Evolutionary conservation across 164 flowering plant species (phyloP).

Genomic region (Vitis rupestris): DNA sequence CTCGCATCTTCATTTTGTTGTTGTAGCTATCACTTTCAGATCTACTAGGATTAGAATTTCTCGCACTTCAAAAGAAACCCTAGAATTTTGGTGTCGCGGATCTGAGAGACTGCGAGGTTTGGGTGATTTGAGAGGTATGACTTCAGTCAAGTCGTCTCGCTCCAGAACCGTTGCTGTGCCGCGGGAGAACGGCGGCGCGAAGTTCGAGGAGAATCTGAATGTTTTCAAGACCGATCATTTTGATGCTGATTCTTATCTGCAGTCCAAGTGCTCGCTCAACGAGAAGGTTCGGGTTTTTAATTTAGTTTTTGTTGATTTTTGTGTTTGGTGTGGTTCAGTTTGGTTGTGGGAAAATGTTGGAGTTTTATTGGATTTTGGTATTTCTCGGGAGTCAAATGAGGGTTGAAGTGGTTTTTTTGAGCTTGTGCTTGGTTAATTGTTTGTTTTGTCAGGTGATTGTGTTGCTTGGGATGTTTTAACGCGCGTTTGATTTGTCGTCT

Average conservation of each 20-base stretch:
- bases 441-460: too few relatives aligned
- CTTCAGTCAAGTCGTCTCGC: slow-evolving; percentile 46
- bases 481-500: too few relatives aligned
- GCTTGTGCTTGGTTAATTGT: too few relatives aligned
- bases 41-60: too few relatives aligned
- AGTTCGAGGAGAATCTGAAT: slow-evolving; percentile 73
- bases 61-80: too few relatives aligned
- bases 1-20: too few relatives aligned
- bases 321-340: not conserved
- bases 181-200: slow-evolving; percentile 48
- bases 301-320: not conserved
- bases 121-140: slow-evolving; percentile 20
- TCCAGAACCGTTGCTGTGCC: slow-evolving; percentile 32
- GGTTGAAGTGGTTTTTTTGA: too few relatives aligned
- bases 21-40: too few relatives aligned
- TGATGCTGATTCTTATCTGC: slow-evolving; percentile 77
- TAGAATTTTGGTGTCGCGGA: too few relatives aligned
- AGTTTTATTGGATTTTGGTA: too few relatives aligned
- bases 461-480: too few relatives aligned
- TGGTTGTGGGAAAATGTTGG: not conserved
- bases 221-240: slow-evolving; percentile 76
- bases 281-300: slow-evolving; percentile 62
- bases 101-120: not conserved
- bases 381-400: too few relatives aligned
- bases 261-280: slow-evolving; percentile 82